Evolutionary conservation across 208 protist genomes (phyloP).

Genomic region (Trypanosoma grayi): DNA sequence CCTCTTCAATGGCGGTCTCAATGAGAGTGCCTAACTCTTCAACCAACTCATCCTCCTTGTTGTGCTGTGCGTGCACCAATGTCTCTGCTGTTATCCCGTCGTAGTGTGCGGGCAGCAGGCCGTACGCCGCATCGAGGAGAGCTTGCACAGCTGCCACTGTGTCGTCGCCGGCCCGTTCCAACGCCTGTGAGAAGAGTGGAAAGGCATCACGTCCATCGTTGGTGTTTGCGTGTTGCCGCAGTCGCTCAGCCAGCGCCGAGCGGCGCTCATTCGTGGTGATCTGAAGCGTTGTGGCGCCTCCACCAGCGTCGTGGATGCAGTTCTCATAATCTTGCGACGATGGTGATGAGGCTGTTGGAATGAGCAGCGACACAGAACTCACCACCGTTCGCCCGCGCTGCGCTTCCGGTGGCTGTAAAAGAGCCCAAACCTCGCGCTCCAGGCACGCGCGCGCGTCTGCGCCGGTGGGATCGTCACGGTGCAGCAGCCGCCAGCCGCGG

Average conservation of each 20-base stretch:
- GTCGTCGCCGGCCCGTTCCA: conserved; percentile 23
- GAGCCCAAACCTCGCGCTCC: conserved; percentile 35
- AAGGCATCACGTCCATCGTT: conserved; percentile 16
- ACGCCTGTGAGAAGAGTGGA: conserved; percentile 11
- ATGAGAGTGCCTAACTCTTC: conserved; percentile 14
- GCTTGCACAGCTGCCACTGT: conserved; percentile 13
- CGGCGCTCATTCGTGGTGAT: conserved; percentile 41
- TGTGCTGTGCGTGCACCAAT: conserved; percentile 20
- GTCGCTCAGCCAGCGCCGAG: conserved; percentile 33
- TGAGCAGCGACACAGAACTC: conserved; percentile 11
- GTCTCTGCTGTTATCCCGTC: neutral
- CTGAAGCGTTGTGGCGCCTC: conserved; percentile 18
- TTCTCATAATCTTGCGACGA: neutral
- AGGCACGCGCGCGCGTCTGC: conserved; percentile 35
- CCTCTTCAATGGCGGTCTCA: neutral
- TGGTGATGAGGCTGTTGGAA: neutral
- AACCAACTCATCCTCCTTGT: conserved; percentile 19
- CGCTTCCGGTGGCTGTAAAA: conserved; percentile 28
- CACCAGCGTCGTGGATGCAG: neutral
- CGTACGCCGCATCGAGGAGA: neutral
- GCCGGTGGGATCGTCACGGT: conserved; percentile 12
- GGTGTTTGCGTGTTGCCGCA: conserved; percentile 40
- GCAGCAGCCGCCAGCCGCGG: conserved; percentile 40
- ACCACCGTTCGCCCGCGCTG: conserved; percentile 15
- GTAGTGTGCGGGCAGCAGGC: neutral